These are phyloP conservation scores for Lignosus rhinocerotis DNA, from an alignment of 1,284 basidiomycete species.

Conservation along the genomic window DNA sequence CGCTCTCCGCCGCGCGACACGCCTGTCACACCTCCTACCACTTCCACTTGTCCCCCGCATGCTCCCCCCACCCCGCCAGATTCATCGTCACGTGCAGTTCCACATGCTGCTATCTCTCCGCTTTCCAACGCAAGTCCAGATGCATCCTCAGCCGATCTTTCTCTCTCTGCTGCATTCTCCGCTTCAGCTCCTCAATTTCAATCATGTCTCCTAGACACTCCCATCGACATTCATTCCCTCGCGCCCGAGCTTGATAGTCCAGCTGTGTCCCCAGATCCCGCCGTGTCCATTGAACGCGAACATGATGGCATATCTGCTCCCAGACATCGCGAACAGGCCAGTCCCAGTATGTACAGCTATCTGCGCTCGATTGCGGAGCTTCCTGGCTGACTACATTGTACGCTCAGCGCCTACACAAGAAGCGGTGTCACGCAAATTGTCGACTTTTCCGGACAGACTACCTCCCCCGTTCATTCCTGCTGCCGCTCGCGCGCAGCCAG, in stretches of 20 bases:
- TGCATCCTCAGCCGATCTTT: constrained; percentile 9
- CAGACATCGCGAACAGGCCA: constrained; percentile 6
- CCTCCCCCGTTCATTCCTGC: constrained; percentile 19
- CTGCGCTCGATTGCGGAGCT: neutral
- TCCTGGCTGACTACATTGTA: neutral
- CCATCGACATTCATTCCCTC: constrained; percentile 24
- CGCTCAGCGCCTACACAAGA: constrained; percentile 17
- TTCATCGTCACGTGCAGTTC: constrained; percentile 13
- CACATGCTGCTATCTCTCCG: constrained; percentile 6
- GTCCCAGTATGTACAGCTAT: constrained; percentile 11
- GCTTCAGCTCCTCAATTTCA: constrained; percentile 20
- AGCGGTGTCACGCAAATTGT: neutral
- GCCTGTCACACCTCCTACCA: constrained; percentile 17
- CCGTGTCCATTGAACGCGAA: neutral
- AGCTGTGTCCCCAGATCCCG: neutral
- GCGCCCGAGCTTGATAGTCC: constrained; percentile 17
- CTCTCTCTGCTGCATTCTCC: constrained; percentile 17
- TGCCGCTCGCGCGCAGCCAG: neutral
- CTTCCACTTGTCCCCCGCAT: constrained; percentile 3
- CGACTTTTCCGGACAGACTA: neutral
- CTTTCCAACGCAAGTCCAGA: constrained; percentile 2
- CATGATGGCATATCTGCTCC: neutral
- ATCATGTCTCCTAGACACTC: constrained; percentile 22
- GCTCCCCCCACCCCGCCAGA: constrained; percentile 23
- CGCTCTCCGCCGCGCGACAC: constrained; percentile 17